Evolutionary conservation across 257 asterid species (phyloP), one percentile per base, ranked within the genome.

Genomic region (Nicotiana noctiflora): DNA sequence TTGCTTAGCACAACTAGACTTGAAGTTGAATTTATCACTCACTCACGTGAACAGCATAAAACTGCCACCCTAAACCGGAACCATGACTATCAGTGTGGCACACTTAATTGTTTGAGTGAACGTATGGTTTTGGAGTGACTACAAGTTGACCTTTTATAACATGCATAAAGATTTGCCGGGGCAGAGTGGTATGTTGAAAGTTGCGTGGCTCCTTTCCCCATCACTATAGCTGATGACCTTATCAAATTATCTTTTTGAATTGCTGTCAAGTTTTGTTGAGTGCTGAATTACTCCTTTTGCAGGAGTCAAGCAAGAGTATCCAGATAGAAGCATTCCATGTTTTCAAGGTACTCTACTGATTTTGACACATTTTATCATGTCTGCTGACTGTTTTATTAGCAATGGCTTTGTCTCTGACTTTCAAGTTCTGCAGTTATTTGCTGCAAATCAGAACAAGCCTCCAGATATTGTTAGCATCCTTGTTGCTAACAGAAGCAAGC

Each of bases 281-380:
- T 44, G 76, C 65, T 49, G 25, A 60, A 32, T 80, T 52, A 37
- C 67, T 72, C 79, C 64, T 81, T 68, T 90, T 75, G 79, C 93
- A 94, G 98, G 98, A 94, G 78, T 86, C 97, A 0, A 91, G 97
- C 93, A 94, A 94, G 89, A 94, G 92, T 83, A 94, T 94, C 79
- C 97, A 93, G 86, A 89, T 93, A 15, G 98, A 94, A 82, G 97
- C 98, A 52, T 94, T 94, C 85, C 98, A 94, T 75, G 96, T 94
- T 77, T 94, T 94, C 64, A 94, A 94, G 98, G 98, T 94, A 88
- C 40, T 14, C 60, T 53, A 32, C 18, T 29, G 75, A 32, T 79
- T 46, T 51, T 10, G 12, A 51, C 53, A 29, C 23, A 2, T 46
- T 62, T 56, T 17, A 18, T 17, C 40, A 53, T 25, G 44, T 51